These are phyloP conservation scores for Lenwebbia sp. DNA, from an alignment of 345 rosid species.

Conservation along the genomic window DNA sequence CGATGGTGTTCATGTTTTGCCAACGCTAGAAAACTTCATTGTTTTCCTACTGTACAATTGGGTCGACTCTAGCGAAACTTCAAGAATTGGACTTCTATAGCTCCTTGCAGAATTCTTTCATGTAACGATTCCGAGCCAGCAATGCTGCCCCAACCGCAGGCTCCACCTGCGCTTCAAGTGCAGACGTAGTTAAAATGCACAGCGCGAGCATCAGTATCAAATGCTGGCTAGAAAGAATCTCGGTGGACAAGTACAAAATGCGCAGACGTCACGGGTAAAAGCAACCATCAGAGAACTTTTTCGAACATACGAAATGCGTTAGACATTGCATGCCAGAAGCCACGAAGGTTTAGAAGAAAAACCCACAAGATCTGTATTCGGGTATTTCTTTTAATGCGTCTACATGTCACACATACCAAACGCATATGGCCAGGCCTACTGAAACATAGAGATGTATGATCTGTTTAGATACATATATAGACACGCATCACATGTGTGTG, in stretches of 20 bases:
- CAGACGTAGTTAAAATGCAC: neutral
- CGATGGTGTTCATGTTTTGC: neutral
- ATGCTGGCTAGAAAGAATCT: neutral
- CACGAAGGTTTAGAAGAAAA: neutral
- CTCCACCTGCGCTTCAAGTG: slow-evolving; percentile 33
- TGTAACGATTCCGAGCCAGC: slow-evolving; percentile 35
- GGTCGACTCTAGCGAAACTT: neutral
- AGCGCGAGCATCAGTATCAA: neutral
- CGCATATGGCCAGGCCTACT: neutral
- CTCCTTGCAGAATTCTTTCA: slow-evolving; percentile 14
- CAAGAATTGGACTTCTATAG: slow-evolving; percentile 1
- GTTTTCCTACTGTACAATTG: slow-evolving; percentile 20
- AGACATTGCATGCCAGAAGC: neutral
- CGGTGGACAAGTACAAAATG: neutral
- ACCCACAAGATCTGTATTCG: neutral
- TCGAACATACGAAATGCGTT: neutral
- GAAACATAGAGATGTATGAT: neutral
- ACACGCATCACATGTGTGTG: neutral
- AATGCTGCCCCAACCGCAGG: slow-evolving; percentile 74
- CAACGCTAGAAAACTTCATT: neutral
- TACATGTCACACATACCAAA: neutral
- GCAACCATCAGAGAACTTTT: neutral
- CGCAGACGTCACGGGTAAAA: neutral
- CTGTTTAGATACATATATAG: neutral
- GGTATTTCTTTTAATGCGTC: neutral